These are phyloP conservation scores for Sporothrix dimorphospora DNA, from an alignment of 2,329 filamentous ascomycete species.

Conservation along the genomic window DNA sequence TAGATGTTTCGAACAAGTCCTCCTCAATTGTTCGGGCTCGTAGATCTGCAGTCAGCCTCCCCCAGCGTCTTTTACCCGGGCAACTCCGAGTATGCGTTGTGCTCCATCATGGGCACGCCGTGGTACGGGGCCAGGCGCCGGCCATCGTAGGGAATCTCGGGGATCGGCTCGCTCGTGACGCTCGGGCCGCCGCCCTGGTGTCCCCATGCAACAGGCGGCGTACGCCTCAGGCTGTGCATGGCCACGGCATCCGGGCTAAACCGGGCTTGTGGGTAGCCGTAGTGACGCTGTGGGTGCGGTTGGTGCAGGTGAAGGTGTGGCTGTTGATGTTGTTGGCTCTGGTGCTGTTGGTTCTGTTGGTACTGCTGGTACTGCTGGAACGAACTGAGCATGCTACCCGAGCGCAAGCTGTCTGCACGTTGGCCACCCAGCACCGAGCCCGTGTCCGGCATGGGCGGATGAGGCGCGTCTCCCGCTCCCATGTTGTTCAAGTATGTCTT, in stretches of 20 bases:
- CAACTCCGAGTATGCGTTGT: conserved; percentile 30
- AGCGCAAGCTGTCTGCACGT: background rate
- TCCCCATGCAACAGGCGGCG: conserved; percentile 22
- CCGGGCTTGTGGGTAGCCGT: conserved; percentile 10
- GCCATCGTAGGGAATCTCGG: conserved; percentile 34
- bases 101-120: conserved; percentile 27
- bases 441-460: background rate
- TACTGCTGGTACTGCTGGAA: conserved; percentile 14
- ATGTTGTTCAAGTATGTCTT: background rate
- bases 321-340: background rate
- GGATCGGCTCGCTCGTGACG: conserved; percentile 8
- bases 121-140: conserved; percentile 32
- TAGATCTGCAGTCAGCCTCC: background rate
- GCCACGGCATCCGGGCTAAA: conserved; percentile 31
- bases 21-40: background rate
- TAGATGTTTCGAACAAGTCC: background rate
- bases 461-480: background rate
- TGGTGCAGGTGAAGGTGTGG: background rate
- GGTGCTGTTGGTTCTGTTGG: background rate
- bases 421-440: background rate
- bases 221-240: conserved; percentile 32
- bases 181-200: background rate
- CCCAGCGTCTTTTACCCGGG: conserved; percentile 29
- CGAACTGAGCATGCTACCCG: background rate
- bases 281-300: background rate